phyloP scores from a whole-genome alignment of 176 grass and related monocot genomes.

The Carex kokanica region DNA sequence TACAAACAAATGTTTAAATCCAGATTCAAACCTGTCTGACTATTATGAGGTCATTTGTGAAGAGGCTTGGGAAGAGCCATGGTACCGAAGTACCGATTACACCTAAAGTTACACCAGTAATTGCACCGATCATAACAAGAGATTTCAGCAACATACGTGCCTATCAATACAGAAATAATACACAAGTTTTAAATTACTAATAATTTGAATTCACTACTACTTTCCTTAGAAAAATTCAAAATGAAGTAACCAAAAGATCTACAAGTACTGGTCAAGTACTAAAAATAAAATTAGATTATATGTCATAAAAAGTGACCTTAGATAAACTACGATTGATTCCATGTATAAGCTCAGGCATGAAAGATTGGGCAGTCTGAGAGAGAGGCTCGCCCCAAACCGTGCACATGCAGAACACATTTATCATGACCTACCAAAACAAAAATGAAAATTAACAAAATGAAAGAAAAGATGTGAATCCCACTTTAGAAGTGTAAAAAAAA shows the following conservation, averaged over 20 bases:
- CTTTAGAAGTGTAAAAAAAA: background rate
- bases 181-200: background rate
- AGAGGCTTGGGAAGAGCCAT: slow-evolving; percentile 64
- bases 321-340: slow-evolving; percentile 75
- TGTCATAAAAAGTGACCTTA: slow-evolving; percentile 48
- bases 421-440: slow-evolving; percentile 76
- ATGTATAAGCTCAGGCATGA: slow-evolving; percentile 94
- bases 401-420: slow-evolving; percentile 91
- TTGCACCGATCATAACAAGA: slow-evolving; percentile 73
- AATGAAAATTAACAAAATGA: slow-evolving; percentile 19
- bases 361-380: slow-evolving; percentile 96
- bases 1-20: slow-evolving; percentile 13
- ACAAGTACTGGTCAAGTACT: background rate
- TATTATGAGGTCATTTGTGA: slow-evolving; percentile 68
- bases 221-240: background rate
- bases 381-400: slow-evolving; percentile 97
- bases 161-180: slow-evolving; percentile 28
- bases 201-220: background rate
- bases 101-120: slow-evolving; percentile 58
- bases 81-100: slow-evolving; percentile 65
- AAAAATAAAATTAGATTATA: background rate
- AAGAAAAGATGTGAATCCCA: slow-evolving; percentile 8
- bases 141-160: slow-evolving; percentile 88
- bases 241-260: background rate
- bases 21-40: slow-evolving; percentile 55